These are phyloP conservation scores for Aspergillus jensenii DNA, from an alignment of 2,329 filamentous ascomycete genomes.

Conservation along the genomic window DNA sequence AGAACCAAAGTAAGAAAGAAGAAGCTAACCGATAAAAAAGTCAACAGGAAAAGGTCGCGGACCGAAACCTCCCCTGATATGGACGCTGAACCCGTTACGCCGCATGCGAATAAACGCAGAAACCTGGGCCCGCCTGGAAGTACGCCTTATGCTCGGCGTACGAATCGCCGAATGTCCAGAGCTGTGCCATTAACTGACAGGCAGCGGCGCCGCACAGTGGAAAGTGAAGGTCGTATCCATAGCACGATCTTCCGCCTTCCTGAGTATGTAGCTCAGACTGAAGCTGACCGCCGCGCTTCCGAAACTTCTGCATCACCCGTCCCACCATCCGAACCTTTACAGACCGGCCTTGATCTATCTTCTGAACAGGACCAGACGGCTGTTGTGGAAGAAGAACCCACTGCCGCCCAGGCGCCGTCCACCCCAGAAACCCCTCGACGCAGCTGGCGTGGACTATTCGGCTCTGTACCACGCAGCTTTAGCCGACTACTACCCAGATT, in stretches of 20 bases:
- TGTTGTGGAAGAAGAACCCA: conserved; percentile 4
- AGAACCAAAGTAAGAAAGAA: background rate
- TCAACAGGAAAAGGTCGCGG: conserved; percentile 21
- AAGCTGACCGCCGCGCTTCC: conserved; percentile 24
- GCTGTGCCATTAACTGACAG: conserved; percentile 30
- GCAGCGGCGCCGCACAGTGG: conserved; percentile 28
- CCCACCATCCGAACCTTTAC: conserved; percentile 11
- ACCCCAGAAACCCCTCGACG: conserved; percentile 25
- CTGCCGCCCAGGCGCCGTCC: background rate
- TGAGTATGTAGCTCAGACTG: conserved; percentile 31
- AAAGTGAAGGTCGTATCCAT: conserved; percentile 32
- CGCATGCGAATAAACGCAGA: conserved; percentile 22
- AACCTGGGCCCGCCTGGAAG: conserved; percentile 24
- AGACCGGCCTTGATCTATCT: conserved; percentile 11
- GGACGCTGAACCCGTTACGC: conserved; percentile 11
- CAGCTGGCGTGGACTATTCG: conserved; percentile 32
- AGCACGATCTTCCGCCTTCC: conserved; percentile 36
- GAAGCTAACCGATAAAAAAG: conserved; percentile 17
- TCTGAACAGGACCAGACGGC: conserved; percentile 2
- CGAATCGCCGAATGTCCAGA: conserved; percentile 16
- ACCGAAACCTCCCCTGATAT: conserved; percentile 13
- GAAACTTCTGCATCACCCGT: conserved; percentile 5
- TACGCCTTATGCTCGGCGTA: conserved; percentile 20
- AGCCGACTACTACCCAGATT: conserved; percentile 25
- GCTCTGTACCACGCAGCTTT: conserved; percentile 31